Evolutionary conservation across 495 filamentous ascomycete genomes (phyloP), one percentile per base, ranked within the genome.

Genomic region (Penicillium lividum): DNA sequence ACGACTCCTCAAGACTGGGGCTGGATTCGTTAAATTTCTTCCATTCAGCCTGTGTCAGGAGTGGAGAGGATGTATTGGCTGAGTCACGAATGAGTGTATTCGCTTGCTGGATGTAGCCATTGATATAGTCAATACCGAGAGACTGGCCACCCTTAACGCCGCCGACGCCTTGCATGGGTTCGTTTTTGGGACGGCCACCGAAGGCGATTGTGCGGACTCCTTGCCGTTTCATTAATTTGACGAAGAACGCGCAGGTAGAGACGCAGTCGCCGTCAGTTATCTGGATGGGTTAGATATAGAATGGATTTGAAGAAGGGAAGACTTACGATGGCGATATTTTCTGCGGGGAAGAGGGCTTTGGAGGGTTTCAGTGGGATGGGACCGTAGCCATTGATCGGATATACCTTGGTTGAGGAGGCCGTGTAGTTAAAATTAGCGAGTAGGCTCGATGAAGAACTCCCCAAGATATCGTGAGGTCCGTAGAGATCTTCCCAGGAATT

Each of bases 161-260:
- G 8, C 86, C 86, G 9, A 87, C 76, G 15, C 77, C 83, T 71
- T 89, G 86, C 71, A 90, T 90, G 5, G 79, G 75, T n/a, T 70
- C 72, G 4, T 70, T 61, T 52, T 73, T 68, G 7, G 84, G 82
- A 18, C 86, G 79, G 13, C 86, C 87, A 16, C 87, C 86, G 33
- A 88, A 70, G 3, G 79, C 80, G 46, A 89, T 79, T 28, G 80
- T 82, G 62, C 82, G 82, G 1, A 90, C 81, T 13, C 73, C 84
- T 61, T 82, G 76, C 54, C 78, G 70, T 3, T 77, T 73, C 69
- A 88, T 77, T 43, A 86, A 73, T 42, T 84, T 78, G 45, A 72
- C 69, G 68, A 87, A 84, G 58, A 87, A 69, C 5, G 82, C 80
- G 71, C 86, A 90, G 2, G 85, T 86, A 4, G 83, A 87, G 29